Percentiles rank a stretch among this genome's conserved stretches.
Conservation (phyloP, 106 monocot species). For the Narthecium ossifragum region DNA sequence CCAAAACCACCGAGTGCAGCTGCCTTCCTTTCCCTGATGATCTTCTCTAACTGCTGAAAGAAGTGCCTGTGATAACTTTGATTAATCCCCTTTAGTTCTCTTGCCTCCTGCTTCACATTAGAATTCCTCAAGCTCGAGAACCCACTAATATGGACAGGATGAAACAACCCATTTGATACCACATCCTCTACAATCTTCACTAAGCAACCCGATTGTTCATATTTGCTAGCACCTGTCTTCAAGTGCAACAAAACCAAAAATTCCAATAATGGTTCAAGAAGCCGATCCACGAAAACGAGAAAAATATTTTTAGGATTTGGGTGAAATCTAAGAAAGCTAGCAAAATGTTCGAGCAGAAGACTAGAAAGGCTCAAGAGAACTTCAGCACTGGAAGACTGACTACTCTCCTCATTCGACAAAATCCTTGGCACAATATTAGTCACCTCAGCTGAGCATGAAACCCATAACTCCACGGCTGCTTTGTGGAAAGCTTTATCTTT, state of each 20-base stretch:
- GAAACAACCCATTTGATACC: constrained; percentile 75
- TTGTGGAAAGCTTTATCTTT: constrained; percentile 57
- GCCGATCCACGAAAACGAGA: constrained; percentile 62
- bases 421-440: constrained; percentile 31
- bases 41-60: constrained; percentile 45
- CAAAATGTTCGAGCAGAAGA: constrained; percentile 57
- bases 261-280: constrained; percentile 64
- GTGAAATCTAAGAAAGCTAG: constrained; percentile 60
- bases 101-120: constrained; percentile 13
- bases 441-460: constrained; percentile 47
- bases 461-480: constrained; percentile 65
- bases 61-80: constrained; percentile 68
- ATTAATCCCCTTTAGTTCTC: constrained; percentile 21
- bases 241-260: constrained; percentile 49
- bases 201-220: constrained; percentile 15
- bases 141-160: constrained; percentile 69
- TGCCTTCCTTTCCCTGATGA: constrained; percentile 49
- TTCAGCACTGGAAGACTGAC: constrained; percentile 2
- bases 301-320: constrained; percentile 70
- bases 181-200: constrained; percentile 51
- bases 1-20: constrained; percentile 53
- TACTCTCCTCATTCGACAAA: constrained; percentile 3
- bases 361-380: constrained; percentile 20
- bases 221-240: constrained; percentile 12
- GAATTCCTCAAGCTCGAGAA: constrained; percentile 44